Base-by-base conservation (phyloP, 805 yeast species). In the Metahyphopichia silvanorum region DNA sequence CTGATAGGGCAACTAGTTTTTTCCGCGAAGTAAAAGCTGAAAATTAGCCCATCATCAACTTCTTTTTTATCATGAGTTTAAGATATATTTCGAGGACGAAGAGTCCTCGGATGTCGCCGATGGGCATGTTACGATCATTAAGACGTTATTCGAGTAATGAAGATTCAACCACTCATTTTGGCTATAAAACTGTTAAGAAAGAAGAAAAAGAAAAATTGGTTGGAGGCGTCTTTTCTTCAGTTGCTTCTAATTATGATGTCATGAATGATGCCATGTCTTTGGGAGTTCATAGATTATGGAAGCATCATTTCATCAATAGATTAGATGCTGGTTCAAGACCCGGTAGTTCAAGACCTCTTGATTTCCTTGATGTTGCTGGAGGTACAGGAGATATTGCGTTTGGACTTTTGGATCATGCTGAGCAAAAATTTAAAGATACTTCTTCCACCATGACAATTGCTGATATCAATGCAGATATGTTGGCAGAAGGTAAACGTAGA, bases 331-430 rank as follows among this genome's bases (percentile, higher is more conserved):
- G 98, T 21, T 79, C 78, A 68, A 76, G 98, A 53, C 91, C 95
- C 4, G 94, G 91, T 28, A 75, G 78, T 10, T 57, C 66, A 10
- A 76, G 81, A 43, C 96, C 96, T 3, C 67, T 93, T 48, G 77
- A 80, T 37, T 91, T 93, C 52, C 71, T 93, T 42, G 98, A 93
- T 60, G 98, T 93, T 36, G 98, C 98, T 17, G 98, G 98, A 38
- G 98, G 98, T 16, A 87, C 98, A 8, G 98, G 98, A 29, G 98
- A 93, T 54, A 91, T 93, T 60, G 98, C 98, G 1, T 87, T 87
- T 62, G 94, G 98, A 2, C 72, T 93, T 42, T 69, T 93, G 40
- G 96, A 88, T 50, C 96, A 93, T 60, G 98, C 98, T 7, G 79
- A 82, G 42, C 61, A 69, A 24, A 76, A 79, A 41, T 86, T 79